A percentile compares a stretch with the other conserved stretches of the same genome.
These are phyloP conservation scores for Quercus gilva DNA, from an alignment of 306 rosid genomes.

Conservation along the genomic window DNA sequence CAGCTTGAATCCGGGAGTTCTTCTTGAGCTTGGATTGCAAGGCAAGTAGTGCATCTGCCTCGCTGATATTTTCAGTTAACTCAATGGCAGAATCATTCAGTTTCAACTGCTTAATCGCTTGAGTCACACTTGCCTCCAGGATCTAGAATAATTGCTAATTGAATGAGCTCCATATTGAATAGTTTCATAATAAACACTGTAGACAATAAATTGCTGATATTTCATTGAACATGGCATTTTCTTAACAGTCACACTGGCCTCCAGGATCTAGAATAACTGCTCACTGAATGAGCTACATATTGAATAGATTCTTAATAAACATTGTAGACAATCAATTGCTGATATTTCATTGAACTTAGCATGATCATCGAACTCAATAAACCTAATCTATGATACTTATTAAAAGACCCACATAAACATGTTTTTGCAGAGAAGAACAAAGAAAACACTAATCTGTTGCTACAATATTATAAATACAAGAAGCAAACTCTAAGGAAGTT, in stretches of 20 bases:
- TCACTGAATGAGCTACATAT: slow-evolving; percentile 48
- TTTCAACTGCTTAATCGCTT: slow-evolving; percentile 74
- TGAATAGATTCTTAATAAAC: not conserved
- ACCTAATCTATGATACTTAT: no score
- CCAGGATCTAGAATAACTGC: slow-evolving; percentile 74
- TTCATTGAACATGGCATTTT: not conserved
- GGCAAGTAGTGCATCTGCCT: slow-evolving; percentile 87
- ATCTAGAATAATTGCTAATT: slow-evolving; percentile 67
- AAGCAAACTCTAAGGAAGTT: no score
- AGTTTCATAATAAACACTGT: not conserved
- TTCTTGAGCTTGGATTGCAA: slow-evolving; percentile 88
- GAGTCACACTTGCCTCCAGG: slow-evolving; percentile 76
- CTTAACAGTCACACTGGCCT: slow-evolving; percentile 33
- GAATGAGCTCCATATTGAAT: slow-evolving; percentile 42
- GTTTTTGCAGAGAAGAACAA: no score
- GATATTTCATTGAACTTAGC: not conserved
- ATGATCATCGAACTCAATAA: not conserved
- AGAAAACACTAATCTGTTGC: no score
- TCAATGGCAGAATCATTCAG: slow-evolving; percentile 56
- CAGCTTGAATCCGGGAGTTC: slow-evolving; percentile 87
- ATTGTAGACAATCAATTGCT: not conserved
- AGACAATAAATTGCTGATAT: not conserved
- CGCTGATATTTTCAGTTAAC: slow-evolving; percentile 83
- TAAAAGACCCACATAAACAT: no score
- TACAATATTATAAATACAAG: no score